Base-by-base conservation (phyloP, 768 basidiomycete genomes). In the Boletales sp. region DNA sequence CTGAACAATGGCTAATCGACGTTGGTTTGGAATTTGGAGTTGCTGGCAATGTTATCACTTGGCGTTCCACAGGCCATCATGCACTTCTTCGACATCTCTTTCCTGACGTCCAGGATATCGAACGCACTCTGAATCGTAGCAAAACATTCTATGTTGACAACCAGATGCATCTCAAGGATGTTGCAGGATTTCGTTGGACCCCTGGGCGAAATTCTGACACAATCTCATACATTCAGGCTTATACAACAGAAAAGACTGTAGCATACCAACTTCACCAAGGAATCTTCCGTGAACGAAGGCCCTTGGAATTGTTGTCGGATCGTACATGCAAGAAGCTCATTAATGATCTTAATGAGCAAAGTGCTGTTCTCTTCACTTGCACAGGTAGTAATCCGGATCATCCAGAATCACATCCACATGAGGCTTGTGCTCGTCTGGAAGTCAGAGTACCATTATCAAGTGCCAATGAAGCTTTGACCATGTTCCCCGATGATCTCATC, bases 201-300 rank as follows among this genome's bases (percentile, higher is more conserved):
- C 40, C 39, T 14, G 29, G 19, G 9, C 15, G 9, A 30, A 30
- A 35, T 11, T 34, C 29, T 2, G 45, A 47, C 19, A 2, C 32
- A 1, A 45, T 54, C 10, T 8, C 5, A 5, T 56, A 47, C 9
- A 45, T 56, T 6, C 48, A 53, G 11, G 52, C 52, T 0, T 56
- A 56, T 9, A 53, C 41, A 0, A 53, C 55, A 1, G 52, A 56
- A 19, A 56, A 56, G n/a, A 13, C 45, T 0, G 18, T 50, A 9
- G 17, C 43, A 2, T 56, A 56, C 18, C 45, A 53, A 14, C 39
- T 29, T 1, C 52, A 56, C 13, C n/a, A 19, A 0, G 47, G 47
- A n/a, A 32, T 32, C 2, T 32, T 32, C 31, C 5, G 31, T 10
- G 31, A 32, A 32, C 31, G 31, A 32, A 32, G 2, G 13, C 31